A percentile compares a stretch with the other conserved stretches of the same genome.
phyloP scores from a whole-genome alignment of 768 basidiomycete species.

The Hemileccinum rubropunctum region DNA sequence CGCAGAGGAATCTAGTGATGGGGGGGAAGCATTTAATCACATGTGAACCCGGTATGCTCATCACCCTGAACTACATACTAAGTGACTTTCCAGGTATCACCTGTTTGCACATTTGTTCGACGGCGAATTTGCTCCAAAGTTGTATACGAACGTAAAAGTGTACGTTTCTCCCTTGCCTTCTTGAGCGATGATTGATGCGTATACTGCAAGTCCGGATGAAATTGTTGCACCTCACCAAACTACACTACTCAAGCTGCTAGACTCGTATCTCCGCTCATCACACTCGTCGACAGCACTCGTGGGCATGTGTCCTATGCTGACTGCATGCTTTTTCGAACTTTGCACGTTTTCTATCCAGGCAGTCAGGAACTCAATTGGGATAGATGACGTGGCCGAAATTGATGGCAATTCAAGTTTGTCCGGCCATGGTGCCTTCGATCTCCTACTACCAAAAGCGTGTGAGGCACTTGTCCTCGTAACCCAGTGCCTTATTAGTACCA shows the following conservation, averaged over 20 bases:
- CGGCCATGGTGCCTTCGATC: constrained; percentile 51
- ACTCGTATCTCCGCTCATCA: constrained; percentile 72
- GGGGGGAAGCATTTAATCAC: constrained; percentile 69
- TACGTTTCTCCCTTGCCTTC: constrained; percentile 33
- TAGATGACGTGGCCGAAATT: constrained; percentile 5
- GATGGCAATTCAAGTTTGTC: constrained; percentile 7
- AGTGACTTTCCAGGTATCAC: constrained; percentile 47
- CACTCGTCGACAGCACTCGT: constrained; percentile 37
- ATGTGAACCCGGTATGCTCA: constrained; percentile 45
- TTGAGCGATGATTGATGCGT: constrained; percentile 9
- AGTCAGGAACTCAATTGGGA: constrained; percentile 46
- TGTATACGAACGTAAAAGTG: constrained; percentile 64
- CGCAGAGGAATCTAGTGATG: constrained; percentile 59
- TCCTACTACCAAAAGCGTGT: constrained; percentile 72
- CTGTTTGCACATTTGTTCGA: constrained; percentile 66
- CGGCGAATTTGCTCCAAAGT: constrained; percentile 50
- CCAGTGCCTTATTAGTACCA: constrained; percentile 69
- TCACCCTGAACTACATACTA: constrained; percentile 5
- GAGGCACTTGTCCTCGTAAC: constrained; percentile 77
- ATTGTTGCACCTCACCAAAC: constrained; percentile 82
- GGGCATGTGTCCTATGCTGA: constrained; percentile 55
- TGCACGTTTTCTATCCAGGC: constrained; percentile 55
- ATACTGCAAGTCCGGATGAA: constrained; percentile 54
- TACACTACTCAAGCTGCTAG: constrained; percentile 82
- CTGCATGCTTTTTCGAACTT: constrained; percentile 59